Base-by-base conservation (phyloP, 108 stramenopile genomes). In the Parietichytrium sp. region DNA sequence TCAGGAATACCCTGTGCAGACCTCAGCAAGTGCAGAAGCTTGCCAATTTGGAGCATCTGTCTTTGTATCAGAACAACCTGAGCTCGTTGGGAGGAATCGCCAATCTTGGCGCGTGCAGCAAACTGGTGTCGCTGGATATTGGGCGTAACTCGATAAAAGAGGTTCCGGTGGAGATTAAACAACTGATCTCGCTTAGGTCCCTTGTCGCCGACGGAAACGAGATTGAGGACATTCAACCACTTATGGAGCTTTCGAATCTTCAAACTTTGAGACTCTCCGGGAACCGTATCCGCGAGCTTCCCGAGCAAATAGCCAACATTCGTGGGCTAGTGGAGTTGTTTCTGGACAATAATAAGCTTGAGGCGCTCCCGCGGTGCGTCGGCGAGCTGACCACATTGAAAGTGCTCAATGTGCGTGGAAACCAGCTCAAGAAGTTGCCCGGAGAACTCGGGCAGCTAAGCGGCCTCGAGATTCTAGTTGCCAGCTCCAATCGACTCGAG, bases 51-150 rank as follows among this genome's bases (percentile, higher is more conserved):
- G 61, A 45, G 33, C 36, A 72, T 3, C 61, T 72, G 38, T 72
- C 61, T n/a, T 42, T 72, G 38, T 72, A 72, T 25, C 38, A 42
- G 20, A 72, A 72, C 61, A 72, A 72, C 33, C 61, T 72, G 23
- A 42, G 36, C 38, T 72, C 61, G 42, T 25, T 72, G 8, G 61
- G 61, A 18, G 49, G 49, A 18, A 72, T 72, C 42, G 61, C 36
- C 23, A 42, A 33, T 6, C 61, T 72, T 25, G 25, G 20, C n/a
- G 15, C 10, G 2, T 72, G 61, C 61, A 20, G 45, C 23, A 6
- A 33, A 38, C 3, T 72, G 33, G 6, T 7, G 13, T 45, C 33
- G 16, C n/a, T 72, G 20, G 61, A 72, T 25, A 36, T 72, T 72
- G 61, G 61, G 23, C 10, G 2, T n/a, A 72, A 72, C 42, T 45